Evolutionary conservation across 768 basidiomycete species (phyloP).

Genomic region (Galerina marginata): DNA sequence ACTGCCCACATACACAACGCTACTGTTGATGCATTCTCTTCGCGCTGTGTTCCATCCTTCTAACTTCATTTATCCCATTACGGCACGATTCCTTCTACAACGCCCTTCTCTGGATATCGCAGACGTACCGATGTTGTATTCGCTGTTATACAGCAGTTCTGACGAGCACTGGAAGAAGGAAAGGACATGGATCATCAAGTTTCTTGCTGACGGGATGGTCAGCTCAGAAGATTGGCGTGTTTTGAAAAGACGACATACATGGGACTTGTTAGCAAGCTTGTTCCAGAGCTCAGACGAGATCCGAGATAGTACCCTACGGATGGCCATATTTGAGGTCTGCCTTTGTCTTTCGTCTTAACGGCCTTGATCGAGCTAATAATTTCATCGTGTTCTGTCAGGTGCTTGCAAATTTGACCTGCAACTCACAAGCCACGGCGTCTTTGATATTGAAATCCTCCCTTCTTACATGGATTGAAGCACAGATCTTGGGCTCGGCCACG

Average conservation of each 20-base stretch:
- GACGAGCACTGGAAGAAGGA: slow-evolving; percentile 89
- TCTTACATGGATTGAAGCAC: slow-evolving; percentile 84
- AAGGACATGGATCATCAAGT: slow-evolving; percentile 86
- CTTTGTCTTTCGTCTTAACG: not conserved
- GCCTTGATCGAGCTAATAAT: not conserved
- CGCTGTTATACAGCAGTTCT: slow-evolving; percentile 80
- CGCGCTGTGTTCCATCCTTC: slow-evolving; percentile 86
- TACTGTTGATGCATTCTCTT: slow-evolving; percentile 84
- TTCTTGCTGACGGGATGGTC: slow-evolving; percentile 81
- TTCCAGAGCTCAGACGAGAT: slow-evolving; percentile 63
- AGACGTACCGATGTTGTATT: slow-evolving; percentile 92
- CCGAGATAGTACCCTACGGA: slow-evolving; percentile 55
- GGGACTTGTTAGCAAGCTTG: slow-evolving; percentile 85
- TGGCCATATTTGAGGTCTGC: slow-evolving; percentile 71
- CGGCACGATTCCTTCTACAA: slow-evolving; percentile 88
- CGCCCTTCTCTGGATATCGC: slow-evolving; percentile 77
- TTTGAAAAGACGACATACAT: slow-evolving; percentile 81
- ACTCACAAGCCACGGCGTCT: slow-evolving; percentile 69
- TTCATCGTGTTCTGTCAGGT: slow-evolving; percentile 48
- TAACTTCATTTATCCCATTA: slow-evolving; percentile 86
- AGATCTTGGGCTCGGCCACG: slow-evolving; percentile 45
- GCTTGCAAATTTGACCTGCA: slow-evolving; percentile 75
- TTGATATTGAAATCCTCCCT: slow-evolving; percentile 75
- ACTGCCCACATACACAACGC: slow-evolving; percentile 77
- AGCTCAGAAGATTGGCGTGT: slow-evolving; percentile 82